A percentile compares a stretch with the other conserved stretches of the same genome.
Conservation (phyloP, 2,329 filamentous ascomycete species). For the Biscogniauxia marginata region DNA sequence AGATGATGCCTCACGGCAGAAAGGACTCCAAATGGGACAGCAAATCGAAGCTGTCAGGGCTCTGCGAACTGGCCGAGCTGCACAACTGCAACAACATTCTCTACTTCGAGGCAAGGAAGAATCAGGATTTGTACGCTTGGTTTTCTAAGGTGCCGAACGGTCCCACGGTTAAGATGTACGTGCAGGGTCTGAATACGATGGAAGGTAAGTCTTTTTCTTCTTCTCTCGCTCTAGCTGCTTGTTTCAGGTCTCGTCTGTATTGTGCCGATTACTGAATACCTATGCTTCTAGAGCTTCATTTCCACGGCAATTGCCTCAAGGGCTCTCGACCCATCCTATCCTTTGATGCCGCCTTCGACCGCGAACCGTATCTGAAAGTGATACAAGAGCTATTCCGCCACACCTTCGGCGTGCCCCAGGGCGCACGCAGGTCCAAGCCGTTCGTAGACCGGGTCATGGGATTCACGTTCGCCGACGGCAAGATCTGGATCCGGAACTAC, state of each 20-base stretch:
- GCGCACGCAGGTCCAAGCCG: constrained; percentile 85
- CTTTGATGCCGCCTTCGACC: constrained; percentile 86
- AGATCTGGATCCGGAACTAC: constrained; percentile 95
- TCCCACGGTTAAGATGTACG: constrained; percentile 64
- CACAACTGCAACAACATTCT: constrained; percentile 92
- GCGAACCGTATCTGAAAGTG: constrained; percentile 73
- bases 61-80: constrained; percentile 75
- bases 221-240: background rate
- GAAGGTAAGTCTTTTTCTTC: constrained; percentile 12
- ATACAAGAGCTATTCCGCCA: constrained; percentile 90
- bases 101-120: constrained; percentile 94
- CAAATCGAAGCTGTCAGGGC: constrained; percentile 67
- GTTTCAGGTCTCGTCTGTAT: background rate
- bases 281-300: constrained; percentile 69
- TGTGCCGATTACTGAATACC: constrained; percentile 2
- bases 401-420: constrained; percentile 88
- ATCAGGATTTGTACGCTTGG: constrained; percentile 93
- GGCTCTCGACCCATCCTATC: constrained; percentile 87
- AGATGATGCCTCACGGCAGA: constrained; percentile 85
- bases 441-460: constrained; percentile 95
- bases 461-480: constrained; percentile 86
- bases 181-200: constrained; percentile 60
- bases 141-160: constrained; percentile 84
- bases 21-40: constrained; percentile 98
- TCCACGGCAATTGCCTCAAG: constrained; percentile 95